Conservation (phyloP, 768 basidiomycete genomes). For the Russula earlei region DNA sequence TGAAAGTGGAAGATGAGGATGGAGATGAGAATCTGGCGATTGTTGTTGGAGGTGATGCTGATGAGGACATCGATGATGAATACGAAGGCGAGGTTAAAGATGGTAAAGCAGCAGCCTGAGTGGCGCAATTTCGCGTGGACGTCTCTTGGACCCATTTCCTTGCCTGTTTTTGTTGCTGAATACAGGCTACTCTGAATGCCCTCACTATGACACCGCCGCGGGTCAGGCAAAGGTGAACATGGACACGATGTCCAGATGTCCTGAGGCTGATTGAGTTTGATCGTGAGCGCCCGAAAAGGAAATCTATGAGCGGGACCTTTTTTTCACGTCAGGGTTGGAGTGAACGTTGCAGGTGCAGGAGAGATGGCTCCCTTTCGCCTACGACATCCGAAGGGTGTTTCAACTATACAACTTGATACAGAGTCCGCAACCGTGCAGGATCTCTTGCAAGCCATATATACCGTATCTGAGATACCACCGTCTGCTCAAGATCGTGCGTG, state of each 20-base stretch:
- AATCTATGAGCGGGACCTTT: not conserved
- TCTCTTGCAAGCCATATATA: conserved; percentile 63
- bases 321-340: not conserved
- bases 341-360: not conserved
- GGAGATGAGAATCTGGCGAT: conserved; percentile 4
- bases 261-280: not conserved
- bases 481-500: conserved; percentile 69
- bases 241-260: too few species aligned
- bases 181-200: too few species aligned
- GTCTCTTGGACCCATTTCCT: too few species aligned
- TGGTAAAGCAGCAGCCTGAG: too few species aligned
- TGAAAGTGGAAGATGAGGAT: not conserved
- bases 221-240: too few species aligned
- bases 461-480: conserved; percentile 58
- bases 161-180: too few species aligned
- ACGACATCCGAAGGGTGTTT: conserved; percentile 75
- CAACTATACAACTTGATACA: conserved; percentile 64
- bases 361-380: conserved; percentile 67
- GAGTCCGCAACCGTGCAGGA: conserved; percentile 57
- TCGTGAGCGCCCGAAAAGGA: not conserved
- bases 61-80: conserved; percentile 10
- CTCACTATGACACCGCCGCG: too few species aligned
- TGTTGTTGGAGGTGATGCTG: not conserved
- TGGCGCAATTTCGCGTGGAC: too few species aligned
- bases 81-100: conserved; percentile 13